phyloP scores from a whole-genome alignment of 768 basidiomycete genomes.

The Erythrobasidium yunnanense region DNA sequence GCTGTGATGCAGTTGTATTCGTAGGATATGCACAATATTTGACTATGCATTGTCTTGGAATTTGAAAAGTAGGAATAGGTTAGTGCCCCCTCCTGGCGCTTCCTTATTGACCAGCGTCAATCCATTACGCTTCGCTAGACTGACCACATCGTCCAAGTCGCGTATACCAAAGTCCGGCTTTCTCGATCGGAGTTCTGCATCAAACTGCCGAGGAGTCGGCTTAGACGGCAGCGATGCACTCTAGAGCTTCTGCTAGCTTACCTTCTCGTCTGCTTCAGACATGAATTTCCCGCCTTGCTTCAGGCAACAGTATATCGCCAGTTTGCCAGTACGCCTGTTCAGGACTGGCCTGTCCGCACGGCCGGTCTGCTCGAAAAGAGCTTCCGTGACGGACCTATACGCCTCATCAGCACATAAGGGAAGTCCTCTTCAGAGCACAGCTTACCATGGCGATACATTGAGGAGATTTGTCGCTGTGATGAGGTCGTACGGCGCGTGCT shows the following conservation, averaged over 20 bases:
- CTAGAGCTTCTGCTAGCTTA: not conserved
- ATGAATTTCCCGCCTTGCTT: not conserved
- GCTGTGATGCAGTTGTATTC: too few relatives aligned
- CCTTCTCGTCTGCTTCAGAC: conserved; percentile 18
- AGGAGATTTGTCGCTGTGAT: conserved; percentile 13
- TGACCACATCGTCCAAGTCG: conserved; percentile 6
- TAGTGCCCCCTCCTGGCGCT: conserved; percentile 14
- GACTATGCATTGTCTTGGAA: too few relatives aligned
- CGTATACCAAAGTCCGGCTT: conserved; percentile 22
- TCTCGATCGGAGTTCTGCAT: not conserved
- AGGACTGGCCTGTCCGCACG: not conserved
- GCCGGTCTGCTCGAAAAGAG: not conserved
- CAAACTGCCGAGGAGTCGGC: conserved; percentile 10
- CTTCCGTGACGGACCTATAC: conserved; percentile 15
- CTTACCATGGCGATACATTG: conserved; percentile 25
- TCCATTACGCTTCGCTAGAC: not conserved
- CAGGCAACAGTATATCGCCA: conserved; percentile 6
- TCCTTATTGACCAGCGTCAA: not conserved
- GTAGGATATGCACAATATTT: too few relatives aligned
- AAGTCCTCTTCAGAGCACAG: too few relatives aligned
- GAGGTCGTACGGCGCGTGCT: conserved; percentile 1
- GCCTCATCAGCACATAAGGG: too few relatives aligned
- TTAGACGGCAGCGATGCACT: not conserved
- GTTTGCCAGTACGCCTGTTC: not conserved
- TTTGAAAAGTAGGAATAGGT: conserved; percentile 9